Percentiles rank a stretch among this genome's conserved stretches.
phyloP scores from a whole-genome alignment of 495 filamentous ascomycete species.

The Cudoniella acicularis region DNA sequence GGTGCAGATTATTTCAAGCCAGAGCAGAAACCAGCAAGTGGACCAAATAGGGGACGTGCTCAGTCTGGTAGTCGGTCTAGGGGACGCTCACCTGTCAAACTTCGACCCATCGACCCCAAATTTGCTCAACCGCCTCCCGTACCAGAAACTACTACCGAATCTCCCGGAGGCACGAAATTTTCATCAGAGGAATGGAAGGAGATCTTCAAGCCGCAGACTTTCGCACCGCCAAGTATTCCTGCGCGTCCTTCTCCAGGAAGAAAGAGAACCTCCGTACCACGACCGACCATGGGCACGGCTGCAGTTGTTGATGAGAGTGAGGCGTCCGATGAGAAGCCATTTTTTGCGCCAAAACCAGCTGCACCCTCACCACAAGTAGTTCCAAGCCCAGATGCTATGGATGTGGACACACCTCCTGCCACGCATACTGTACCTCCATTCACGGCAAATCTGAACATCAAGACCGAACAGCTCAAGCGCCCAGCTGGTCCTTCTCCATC shows the following conservation, averaged over 20 bases:
- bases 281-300: slow-evolving; percentile 30
- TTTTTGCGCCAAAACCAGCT: slow-evolving; percentile 12
- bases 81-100: slow-evolving; percentile 31
- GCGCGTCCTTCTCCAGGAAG: not conserved
- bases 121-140: slow-evolving; percentile 3
- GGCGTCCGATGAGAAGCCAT: slow-evolving; percentile 30
- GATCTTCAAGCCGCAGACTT: slow-evolving; percentile 58
- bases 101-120: slow-evolving; percentile 11
- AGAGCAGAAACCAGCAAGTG: slow-evolving; percentile 27
- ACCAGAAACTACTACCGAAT: slow-evolving; percentile 8
- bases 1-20: slow-evolving; percentile 49
- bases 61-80: slow-evolving; percentile 31
- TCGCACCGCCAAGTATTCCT: slow-evolving; percentile 35
- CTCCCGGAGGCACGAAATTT: slow-evolving; percentile 45
- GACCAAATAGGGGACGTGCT: slow-evolving; percentile 27
- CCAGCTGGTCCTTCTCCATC: slow-evolving; percentile 13
- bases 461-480: slow-evolving; percentile 13
- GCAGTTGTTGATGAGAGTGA: slow-evolving; percentile 45
- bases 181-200: slow-evolving; percentile 62
- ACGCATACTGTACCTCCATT: slow-evolving; percentile 19
- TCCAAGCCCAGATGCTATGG: slow-evolving; percentile 47
- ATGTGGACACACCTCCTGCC: slow-evolving; percentile 46
- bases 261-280: slow-evolving; percentile 6
- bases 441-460: slow-evolving; percentile 19
- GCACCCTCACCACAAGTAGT: slow-evolving; percentile 11